These are phyloP conservation scores for Microdochium trichocladiopsis DNA, from an alignment of 2,329 filamentous ascomycete genomes.

Conservation along the genomic window DNA sequence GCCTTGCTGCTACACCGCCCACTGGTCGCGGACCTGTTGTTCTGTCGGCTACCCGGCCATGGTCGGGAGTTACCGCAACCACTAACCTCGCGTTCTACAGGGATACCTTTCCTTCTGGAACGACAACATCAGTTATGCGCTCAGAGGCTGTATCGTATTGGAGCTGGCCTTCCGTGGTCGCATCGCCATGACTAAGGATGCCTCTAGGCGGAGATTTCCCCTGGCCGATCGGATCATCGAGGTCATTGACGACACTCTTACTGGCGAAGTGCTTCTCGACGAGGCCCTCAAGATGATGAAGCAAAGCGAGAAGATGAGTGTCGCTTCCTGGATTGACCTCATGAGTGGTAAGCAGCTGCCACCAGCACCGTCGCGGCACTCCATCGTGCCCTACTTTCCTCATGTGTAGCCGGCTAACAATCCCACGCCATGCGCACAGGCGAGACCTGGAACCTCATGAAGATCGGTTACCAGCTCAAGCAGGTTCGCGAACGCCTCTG, in stretches of 20 bases:
- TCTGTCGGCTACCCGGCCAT: background rate
- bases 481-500: constrained; percentile 96
- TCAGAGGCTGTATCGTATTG: constrained; percentile 96
- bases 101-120: constrained; percentile 99
- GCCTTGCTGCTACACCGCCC: constrained; percentile 13
- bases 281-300: constrained; percentile 99
- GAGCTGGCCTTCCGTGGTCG: constrained; percentile 93
- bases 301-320: constrained; percentile 99
- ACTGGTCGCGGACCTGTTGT: background rate
- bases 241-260: constrained; percentile 93
- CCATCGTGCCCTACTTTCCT: constrained; percentile 1
- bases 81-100: constrained; percentile 34
- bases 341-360: constrained; percentile 72
- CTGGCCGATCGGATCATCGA: constrained; percentile 91
- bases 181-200: constrained; percentile 98
- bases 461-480: constrained; percentile 99
- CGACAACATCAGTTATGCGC: constrained; percentile 97
- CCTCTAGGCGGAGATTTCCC: constrained; percentile 83
- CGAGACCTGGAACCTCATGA: constrained; percentile 99
- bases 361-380: constrained; percentile 1
- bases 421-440: constrained; percentile 42
- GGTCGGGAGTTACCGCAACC: constrained; percentile 6
- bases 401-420: constrained; percentile 7
- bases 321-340: constrained; percentile 96
- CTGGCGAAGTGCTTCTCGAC: constrained; percentile 93